These are phyloP conservation scores for Globisporangium cylindrosporum DNA, from an alignment of 352 stramenopile genomes.

Conservation along the genomic window DNA sequence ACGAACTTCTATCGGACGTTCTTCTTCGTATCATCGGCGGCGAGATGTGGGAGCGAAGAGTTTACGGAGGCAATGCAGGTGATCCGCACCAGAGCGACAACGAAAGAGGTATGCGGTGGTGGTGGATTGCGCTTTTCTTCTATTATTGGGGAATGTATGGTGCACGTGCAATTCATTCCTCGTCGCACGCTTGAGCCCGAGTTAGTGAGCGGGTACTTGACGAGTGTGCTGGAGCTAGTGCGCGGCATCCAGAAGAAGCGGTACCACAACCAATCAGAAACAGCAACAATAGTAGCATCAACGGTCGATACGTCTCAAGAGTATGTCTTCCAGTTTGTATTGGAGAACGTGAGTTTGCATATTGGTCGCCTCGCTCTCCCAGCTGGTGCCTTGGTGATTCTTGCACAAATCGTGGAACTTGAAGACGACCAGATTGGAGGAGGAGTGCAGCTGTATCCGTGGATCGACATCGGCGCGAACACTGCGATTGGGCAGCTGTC, in stretches of 20 bases:
- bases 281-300: background rate
- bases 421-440: background rate
- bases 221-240: background rate
- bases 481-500: background rate
- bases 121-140: background rate
- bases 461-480: background rate
- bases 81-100: background rate
- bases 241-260: background rate
- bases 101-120: background rate
- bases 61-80: background rate
- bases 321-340: background rate
- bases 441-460: conserved; percentile 4
- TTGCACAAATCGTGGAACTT: conserved; percentile 3
- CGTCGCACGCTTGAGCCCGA: background rate
- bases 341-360: background rate
- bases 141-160: background rate
- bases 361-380: conserved; percentile 3
- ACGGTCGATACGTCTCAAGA: too few species aligned
- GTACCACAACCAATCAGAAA: background rate
- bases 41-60: background rate
- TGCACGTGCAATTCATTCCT: conserved; percentile 9
- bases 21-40: background rate
- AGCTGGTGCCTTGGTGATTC: background rate
- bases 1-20: conserved; percentile 12
- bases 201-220: background rate